Evolutionary conservation across 2,329 filamentous ascomycete genomes (phyloP).

Genomic region (Penicillium polonicum): DNA sequence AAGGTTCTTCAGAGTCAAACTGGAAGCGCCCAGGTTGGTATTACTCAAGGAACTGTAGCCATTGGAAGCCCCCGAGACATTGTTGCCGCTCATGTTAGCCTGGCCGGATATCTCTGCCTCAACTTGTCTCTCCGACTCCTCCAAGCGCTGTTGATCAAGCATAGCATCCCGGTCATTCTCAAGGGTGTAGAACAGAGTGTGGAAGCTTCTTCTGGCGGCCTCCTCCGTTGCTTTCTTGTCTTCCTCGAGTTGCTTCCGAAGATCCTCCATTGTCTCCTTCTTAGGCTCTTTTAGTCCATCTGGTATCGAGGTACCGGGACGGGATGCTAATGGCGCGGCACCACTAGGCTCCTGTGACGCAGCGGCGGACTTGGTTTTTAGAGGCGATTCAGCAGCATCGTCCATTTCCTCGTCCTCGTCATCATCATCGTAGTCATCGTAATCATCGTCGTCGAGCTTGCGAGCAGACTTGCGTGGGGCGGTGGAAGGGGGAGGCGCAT

Average conservation of each 20-base stretch:
- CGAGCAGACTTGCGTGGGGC: constrained; percentile 57
- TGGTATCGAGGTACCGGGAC: constrained; percentile 63
- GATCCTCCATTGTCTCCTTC: constrained; percentile 75
- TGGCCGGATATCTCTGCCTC: constrained; percentile 86
- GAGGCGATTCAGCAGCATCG: constrained; percentile 47
- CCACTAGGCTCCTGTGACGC: constrained; percentile 57
- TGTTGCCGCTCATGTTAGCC: constrained; percentile 54
- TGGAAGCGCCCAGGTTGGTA: constrained; percentile 92
- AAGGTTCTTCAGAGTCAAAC: constrained; percentile 91
- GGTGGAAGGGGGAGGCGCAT: constrained; percentile 46
- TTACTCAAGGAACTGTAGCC: constrained; percentile 88
- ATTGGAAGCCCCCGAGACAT: constrained; percentile 54
- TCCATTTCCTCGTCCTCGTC: constrained; percentile 59
- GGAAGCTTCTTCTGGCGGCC: constrained; percentile 83
- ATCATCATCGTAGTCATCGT: constrained; percentile 67
- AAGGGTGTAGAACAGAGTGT: constrained; percentile 90
- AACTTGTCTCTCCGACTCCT: constrained; percentile 93
- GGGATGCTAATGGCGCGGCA: constrained; percentile 68
- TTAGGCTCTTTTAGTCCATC: constrained; percentile 57
- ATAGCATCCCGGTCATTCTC: constrained; percentile 95
- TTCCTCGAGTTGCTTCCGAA: constrained; percentile 88
- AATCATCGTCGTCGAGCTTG: constrained; percentile 78
- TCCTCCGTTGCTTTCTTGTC: constrained; percentile 89
- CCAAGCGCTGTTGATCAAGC: constrained; percentile 94
- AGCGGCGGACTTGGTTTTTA: constrained; percentile 53